Base-by-base conservation (phyloP, 2,329 filamentous ascomycete species). In the Aspergillus jensenii region DNA sequence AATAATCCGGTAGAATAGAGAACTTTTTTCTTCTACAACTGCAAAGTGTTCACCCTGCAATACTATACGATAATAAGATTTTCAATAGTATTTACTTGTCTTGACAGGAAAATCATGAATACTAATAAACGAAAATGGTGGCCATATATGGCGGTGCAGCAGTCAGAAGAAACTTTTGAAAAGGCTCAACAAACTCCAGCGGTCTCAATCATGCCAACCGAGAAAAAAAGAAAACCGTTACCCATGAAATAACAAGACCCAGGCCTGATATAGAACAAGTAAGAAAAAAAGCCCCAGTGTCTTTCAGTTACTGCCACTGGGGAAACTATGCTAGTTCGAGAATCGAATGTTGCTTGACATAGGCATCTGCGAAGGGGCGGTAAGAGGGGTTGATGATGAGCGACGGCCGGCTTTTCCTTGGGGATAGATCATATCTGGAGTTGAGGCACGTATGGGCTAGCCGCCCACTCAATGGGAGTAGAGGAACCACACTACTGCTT, bases 161-260 rank as follows among this genome's bases (percentile, higher is more conserved):
- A 39, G 52, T 52, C 55, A 56, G 56, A 44, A 47, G 52, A 59
- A 59, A 48, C 59, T 62, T 64, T 62, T 48, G 27, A 41, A 61
- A 45, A 62, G 57, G 53, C 60, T 59, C 57, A 62, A 65, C 62
- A 35, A 37, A 48, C 45, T 48, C 45, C 45, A 48, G 45, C 31
- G 45, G 45, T 48, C 60, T 61, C 63, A 58, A 61, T 61, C 63
- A 58, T 59, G 62, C 61, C 59, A 61, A 58, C 58, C 41, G 40
- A 53, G 43, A 61, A 57, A 61, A 57, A 31, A 19, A 53, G 9
- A 31, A 50, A 59, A 51, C 58, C 56, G 47, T 46, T 58, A 53
- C 56, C 59, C 53, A 61, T 59, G 51, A 37, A 55, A 55, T 56
- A 46, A 51, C 44, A 53, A 45, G 14, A 53, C 31, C 41, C 39